These are phyloP conservation scores for Colletotrichum filicis DNA, from an alignment of 2,329 filamentous ascomycete species.

Conservation along the genomic window DNA sequence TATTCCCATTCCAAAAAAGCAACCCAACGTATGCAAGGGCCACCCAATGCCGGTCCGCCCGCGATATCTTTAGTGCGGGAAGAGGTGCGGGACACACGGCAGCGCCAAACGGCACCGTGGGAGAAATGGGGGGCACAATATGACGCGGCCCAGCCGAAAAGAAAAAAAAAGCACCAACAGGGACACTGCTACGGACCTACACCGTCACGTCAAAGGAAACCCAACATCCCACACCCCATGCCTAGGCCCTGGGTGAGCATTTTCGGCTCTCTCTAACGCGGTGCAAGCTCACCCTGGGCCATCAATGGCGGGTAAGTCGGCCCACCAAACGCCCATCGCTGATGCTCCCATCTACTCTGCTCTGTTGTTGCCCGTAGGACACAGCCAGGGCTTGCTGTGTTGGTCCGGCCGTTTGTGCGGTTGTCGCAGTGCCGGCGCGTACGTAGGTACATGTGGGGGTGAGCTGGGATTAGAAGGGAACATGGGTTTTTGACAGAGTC, in stretches of 20 bases:
- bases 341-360: neutral
- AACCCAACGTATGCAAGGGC: neutral
- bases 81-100: conserved; percentile 15
- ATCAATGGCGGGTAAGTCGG: neutral
- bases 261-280: neutral
- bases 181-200: neutral
- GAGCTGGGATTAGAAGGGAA: neutral
- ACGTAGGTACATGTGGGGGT: neutral
- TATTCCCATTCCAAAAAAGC: neutral
- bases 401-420: neutral
- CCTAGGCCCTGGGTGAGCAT: too few relatives aligned
- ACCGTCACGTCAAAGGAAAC: too few relatives aligned
- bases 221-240: too few relatives aligned
- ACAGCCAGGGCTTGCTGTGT: too few relatives aligned
- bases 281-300: neutral
- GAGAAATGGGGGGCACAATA: neutral
- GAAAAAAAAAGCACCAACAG: neutral
- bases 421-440: conserved; percentile 14
- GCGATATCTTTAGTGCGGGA: conserved; percentile 4
- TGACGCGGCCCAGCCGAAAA: conserved; percentile 29
- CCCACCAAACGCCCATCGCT: neutral
- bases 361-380: too few relatives aligned
- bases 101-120: conserved; percentile 4
- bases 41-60: neutral
- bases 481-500: neutral